Evolutionary conservation across 2,329 filamentous ascomycete genomes (phyloP).

Genomic region (Monascus ruber): DNA sequence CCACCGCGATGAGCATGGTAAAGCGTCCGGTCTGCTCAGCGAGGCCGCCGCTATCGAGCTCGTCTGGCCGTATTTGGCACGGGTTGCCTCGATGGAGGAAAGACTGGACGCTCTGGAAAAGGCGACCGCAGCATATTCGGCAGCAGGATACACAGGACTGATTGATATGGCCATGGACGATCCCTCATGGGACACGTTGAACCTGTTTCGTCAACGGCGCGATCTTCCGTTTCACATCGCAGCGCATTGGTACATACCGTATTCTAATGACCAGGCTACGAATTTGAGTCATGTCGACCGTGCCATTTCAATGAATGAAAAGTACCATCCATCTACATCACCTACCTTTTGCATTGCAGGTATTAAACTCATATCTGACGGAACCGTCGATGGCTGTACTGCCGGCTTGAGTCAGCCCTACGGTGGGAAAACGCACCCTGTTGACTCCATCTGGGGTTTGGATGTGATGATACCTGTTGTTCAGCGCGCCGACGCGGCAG

Average conservation of each 20-base stretch:
- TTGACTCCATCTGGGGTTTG: slow-evolving; percentile 37
- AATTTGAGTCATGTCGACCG: slow-evolving; percentile 34
- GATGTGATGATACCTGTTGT: slow-evolving; percentile 34
- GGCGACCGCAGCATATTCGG: slow-evolving; percentile 33
- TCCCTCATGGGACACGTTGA: slow-evolving; percentile 34
- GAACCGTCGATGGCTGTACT: slow-evolving; percentile 41
- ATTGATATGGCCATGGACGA: slow-evolving; percentile 45
- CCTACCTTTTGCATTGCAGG: slow-evolving; percentile 36
- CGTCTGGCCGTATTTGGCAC: slow-evolving; percentile 37
- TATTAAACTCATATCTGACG: slow-evolving; percentile 41
- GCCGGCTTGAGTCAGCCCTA: slow-evolving; percentile 39
- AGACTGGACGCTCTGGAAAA: slow-evolving; percentile 30
- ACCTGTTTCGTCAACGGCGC: slow-evolving; percentile 26
- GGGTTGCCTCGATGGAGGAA: slow-evolving; percentile 31
- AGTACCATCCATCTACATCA: slow-evolving; percentile 29
- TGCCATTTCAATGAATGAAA: slow-evolving; percentile 30
- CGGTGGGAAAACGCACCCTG: slow-evolving; percentile 26
- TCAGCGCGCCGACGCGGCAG: slow-evolving; percentile 30
- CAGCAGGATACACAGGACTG: slow-evolving; percentile 37
- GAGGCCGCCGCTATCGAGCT: slow-evolving; percentile 36
- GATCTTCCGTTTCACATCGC: slow-evolving; percentile 34
- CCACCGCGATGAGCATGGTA: slow-evolving; percentile 33
- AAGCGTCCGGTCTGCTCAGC: slow-evolving; percentile 34
- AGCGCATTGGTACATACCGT: slow-evolving; percentile 39
- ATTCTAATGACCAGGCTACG: slow-evolving; percentile 25